phyloP scores from a whole-genome alignment of 306 rosid genomes.

The Herpetospermum pedunculosum region DNA sequence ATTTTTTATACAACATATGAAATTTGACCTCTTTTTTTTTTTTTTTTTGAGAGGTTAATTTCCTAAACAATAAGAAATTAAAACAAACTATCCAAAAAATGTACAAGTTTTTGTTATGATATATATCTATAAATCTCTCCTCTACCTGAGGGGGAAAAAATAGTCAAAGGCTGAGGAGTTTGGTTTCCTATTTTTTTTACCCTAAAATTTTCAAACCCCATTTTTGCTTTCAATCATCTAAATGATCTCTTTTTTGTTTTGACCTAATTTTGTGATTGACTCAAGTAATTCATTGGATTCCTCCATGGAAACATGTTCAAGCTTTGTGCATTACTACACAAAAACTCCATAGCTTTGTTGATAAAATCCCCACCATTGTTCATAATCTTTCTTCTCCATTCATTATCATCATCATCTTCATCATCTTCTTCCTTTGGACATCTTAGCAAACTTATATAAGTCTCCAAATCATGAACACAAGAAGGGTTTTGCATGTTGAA shows the following conservation, averaged over 20 bases:
- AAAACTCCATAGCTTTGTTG: conserved; percentile 25
- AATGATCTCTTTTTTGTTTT: neutral
- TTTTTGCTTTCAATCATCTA: neutral
- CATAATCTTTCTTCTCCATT: neutral
- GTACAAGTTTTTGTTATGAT: neutral
- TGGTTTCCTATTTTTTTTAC: neutral
- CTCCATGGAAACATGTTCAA: conserved; percentile 26
- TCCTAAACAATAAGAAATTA: neutral
- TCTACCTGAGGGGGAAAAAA: neutral
- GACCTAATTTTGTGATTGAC: conserved; percentile 22
- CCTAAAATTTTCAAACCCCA: neutral
- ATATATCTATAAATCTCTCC: neutral
- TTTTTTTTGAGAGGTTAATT: neutral
- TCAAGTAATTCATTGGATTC: conserved; percentile 6
- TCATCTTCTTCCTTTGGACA: conserved; percentile 15
- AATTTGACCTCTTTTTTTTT: neutral
- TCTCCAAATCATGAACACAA: conserved; percentile 79
- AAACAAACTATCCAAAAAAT: neutral
- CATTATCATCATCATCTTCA: neutral
- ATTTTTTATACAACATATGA: neutral
- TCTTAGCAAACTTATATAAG: conserved; percentile 42
- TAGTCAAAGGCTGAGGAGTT: conserved; percentile 2
- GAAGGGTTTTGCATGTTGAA: conserved; percentile 79
- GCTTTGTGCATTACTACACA: conserved; percentile 16
- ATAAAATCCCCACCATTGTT: conserved; percentile 10